Evolutionary conservation across 495 filamentous ascomycete genomes (phyloP), one percentile per base, ranked within the genome.

Genomic region (Jackrogersella minutella): DNA sequence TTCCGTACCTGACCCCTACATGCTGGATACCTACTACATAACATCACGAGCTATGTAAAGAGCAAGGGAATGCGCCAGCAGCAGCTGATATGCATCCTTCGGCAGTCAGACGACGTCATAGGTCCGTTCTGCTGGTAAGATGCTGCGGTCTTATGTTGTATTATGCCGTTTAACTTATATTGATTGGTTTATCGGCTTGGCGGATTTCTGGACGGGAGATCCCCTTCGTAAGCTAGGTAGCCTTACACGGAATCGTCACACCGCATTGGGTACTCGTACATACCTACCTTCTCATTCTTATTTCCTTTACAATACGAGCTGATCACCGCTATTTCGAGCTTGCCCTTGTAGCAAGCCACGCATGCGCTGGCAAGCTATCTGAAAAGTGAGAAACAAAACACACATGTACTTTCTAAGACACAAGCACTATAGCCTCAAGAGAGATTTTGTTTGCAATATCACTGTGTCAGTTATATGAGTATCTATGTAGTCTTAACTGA

Each of bases 91-190:
- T 56, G 52, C 43, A 24, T 33, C 41, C 31, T 30, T 26, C 46
- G 46, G 39, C 39, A 31, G 22, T 58, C 39, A 62, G 51, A 17
- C 58, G 53, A 62, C 64, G 64, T 68, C 64, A 68, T 68, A 54
- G 58, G 64, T 34, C 58, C 53, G 31, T 39, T 41, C 53, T 3
- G 28, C 40, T 62, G 64, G 64, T 68, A 62, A 58, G 33, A 22
- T 36, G 53, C 49, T 24, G 58, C 36, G 13, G 31, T 28, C 34
- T 19, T 13, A 46, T 46, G 41, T 46, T 46, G 21, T 46, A 46
- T 46, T 22, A 36, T 50, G 26, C 50, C 33, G 24, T 19, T 28
- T 33, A 50, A 30, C 24, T 13, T 17, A 33, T 50, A 33, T 16
- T 19, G 46, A 50, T 17, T 33, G 46, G 37, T 41, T 16, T 33